Percentiles rank a stretch among this genome's conserved stretches.
Conservation (phyloP, 2,329 filamentous ascomycete genomes). For the Aspergillus pseudonomiae region DNA sequence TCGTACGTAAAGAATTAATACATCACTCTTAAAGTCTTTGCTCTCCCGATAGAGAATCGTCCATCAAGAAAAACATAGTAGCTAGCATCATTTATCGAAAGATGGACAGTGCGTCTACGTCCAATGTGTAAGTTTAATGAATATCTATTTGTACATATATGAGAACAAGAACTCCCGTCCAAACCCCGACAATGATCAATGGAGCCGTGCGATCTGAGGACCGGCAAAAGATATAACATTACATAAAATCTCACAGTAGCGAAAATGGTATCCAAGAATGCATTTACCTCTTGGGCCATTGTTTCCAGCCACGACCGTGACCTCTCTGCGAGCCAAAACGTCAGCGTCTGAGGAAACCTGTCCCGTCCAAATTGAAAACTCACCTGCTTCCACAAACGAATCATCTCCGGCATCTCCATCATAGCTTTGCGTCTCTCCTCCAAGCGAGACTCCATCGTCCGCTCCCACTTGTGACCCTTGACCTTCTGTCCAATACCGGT, state of each 20-base stretch:
- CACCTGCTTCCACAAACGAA: slow-evolving; percentile 92
- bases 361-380: slow-evolving; percentile 33
- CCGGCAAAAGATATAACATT: slow-evolving; percentile 10
- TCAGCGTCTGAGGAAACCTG: slow-evolving; percentile 36
- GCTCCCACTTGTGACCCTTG: slow-evolving; percentile 94
- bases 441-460: slow-evolving; percentile 79
- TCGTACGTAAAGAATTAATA: background rate
- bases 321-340: slow-evolving; percentile 55
- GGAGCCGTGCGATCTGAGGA: slow-evolving; percentile 5
- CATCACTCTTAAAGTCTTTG: background rate
- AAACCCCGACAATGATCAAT: slow-evolving; percentile 4
- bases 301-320: slow-evolving; percentile 74
- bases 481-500: slow-evolving; percentile 90
- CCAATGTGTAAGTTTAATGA: slow-evolving; percentile 2
- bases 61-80: background rate
- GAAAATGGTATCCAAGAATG: background rate
- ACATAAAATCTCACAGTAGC: slow-evolving; percentile 1
- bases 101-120: background rate
- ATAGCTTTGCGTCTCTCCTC: slow-evolving; percentile 89
- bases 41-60: background rate
- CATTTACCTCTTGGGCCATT: slow-evolving; percentile 63
- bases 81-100: background rate
- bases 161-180: slow-evolving; percentile 8
- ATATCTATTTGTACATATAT: slow-evolving; percentile 12
- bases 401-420: slow-evolving; percentile 90